Evolutionary conservation across 2,329 filamentous ascomycete genomes (phyloP).

Genomic region (Alternaria conjuncta): DNA sequence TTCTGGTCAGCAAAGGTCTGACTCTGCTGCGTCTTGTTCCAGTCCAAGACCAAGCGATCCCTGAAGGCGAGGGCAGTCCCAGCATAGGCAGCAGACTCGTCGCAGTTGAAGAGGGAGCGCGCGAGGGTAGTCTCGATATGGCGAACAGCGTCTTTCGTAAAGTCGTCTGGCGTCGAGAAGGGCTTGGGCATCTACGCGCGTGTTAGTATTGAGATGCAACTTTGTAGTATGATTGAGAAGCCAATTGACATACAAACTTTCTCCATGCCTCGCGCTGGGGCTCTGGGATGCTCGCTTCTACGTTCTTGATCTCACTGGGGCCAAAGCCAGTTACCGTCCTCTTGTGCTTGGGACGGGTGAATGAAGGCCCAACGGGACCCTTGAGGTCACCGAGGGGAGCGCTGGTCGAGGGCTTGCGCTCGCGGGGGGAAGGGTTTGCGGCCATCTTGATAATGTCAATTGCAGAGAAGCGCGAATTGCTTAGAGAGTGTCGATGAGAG

Average conservation of each 20-base stretch:
- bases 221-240: neutral
- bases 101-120: conserved; percentile 96
- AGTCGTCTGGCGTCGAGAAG: conserved; percentile 82
- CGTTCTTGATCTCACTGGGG: conserved; percentile 86
- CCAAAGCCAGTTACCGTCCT: conserved; percentile 96
- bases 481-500: conserved; percentile 29
- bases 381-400: conserved; percentile 86
- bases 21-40: conserved; percentile 97
- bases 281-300: conserved; percentile 91
- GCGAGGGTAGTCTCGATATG: conserved; percentile 97
- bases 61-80: conserved; percentile 91
- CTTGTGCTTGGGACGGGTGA: conserved; percentile 94
- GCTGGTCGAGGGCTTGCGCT: conserved; percentile 81
- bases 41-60: conserved; percentile 90
- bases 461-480: conserved; percentile 32
- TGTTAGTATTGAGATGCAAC: conserved; percentile 16
- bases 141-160: conserved; percentile 82
- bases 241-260: conserved; percentile 60
- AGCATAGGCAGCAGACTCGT: conserved; percentile 89
- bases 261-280: conserved; percentile 79
- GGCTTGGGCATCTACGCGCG: conserved; percentile 63
- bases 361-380: conserved; percentile 84
- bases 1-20: conserved; percentile 92
- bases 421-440: conserved; percentile 58
- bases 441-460: conserved; percentile 44